Evolutionary conservation across 257 asterid species (phyloP), one percentile per base, ranked within the genome.

Genomic region (Gentiana macrophylla): DNA sequence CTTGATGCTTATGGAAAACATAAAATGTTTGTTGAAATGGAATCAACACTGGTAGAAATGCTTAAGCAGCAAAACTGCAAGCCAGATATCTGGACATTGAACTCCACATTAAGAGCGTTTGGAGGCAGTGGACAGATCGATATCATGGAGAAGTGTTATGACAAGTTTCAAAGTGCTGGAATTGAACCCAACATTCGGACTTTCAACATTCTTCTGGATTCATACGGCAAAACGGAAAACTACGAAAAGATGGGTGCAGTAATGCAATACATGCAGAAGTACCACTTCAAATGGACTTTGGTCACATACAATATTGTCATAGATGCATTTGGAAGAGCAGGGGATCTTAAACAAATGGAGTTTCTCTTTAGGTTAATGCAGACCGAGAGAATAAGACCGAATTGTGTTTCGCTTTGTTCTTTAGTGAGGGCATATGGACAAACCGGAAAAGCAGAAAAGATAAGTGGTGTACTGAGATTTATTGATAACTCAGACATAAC

Each of bases 61-160:
- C 94, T 91, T 33, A 68, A 86, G 70, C 86, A 74, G 63, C 71
- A 55, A 12, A 77, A 79, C 13, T 82, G 93, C 62, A 73, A 74
- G 68, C 98, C 98, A 0, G 95, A 91, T 35, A 86, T 67, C 32
- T 91, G 98, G 98, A 91, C 98, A 65, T 78, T 91, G 96, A 87
- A 87, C 80, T 84, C 98, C 50, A 75, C 98, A 2, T 66, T 91
- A 52, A 71, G 96, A 67, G 96, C 98, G 3, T 91, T 84, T 47
- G 98, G 98, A 37, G 95, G 98, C 65, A 86, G 92, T 4, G 96
- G 90, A 12, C 98, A 87, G 60, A 84, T 91, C 12, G 93, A 81
- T 58, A 79, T 80, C 84, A 91, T 91, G 98, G 96, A 91, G 64
- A 79, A 78, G 51, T 87, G 98, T 74, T 91, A 91, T 33, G 93